Percentiles rank a stretch among this genome's conserved stretches.
phyloP scores from a whole-genome alignment of 257 asterid species.

The Gentiana dahurica region DNA sequence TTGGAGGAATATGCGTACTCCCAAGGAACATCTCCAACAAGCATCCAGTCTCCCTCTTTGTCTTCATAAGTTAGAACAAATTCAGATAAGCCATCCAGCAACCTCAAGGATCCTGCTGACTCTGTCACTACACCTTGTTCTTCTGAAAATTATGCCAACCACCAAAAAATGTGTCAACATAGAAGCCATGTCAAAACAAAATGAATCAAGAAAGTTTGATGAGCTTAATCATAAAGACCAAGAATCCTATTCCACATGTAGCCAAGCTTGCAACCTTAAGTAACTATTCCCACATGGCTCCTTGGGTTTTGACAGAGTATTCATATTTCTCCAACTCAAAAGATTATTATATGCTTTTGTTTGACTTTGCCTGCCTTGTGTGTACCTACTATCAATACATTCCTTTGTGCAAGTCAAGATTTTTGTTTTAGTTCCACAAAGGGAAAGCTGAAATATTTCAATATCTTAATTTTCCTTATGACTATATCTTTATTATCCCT shows the following conservation, averaged over 20 bases:
- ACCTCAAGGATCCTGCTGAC: slow-evolving; percentile 21
- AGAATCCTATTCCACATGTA: neutral
- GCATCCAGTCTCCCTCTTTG: slow-evolving; percentile 94
- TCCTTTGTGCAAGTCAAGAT: too few species aligned
- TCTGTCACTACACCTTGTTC: slow-evolving; percentile 28
- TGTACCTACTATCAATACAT: too few species aligned
- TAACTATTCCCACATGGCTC: too few species aligned
- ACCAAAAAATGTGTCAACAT: neutral
- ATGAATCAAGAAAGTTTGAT: too few species aligned
- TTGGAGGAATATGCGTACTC: slow-evolving; percentile 39
- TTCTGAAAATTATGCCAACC: slow-evolving; percentile 37
- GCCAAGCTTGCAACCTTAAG: neutral
- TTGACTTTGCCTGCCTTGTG: too few species aligned
- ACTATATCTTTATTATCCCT: too few species aligned
- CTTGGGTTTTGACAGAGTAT: too few species aligned
- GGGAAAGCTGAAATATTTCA: too few species aligned
- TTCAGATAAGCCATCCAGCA: slow-evolving; percentile 58
- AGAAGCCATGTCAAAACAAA: neutral
- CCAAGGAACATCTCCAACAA: slow-evolving; percentile 93
- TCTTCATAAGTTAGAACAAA: slow-evolving; percentile 85
- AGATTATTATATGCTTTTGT: neutral
- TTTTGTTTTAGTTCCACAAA: too few species aligned
- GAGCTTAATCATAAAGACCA: too few species aligned
- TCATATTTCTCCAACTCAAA: neutral
- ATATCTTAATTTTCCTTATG: too few species aligned